Evolutionary conservation across 805 yeast species (phyloP), one percentile per base, ranked within the genome.

Genomic region (Clavispora carvajalis): DNA sequence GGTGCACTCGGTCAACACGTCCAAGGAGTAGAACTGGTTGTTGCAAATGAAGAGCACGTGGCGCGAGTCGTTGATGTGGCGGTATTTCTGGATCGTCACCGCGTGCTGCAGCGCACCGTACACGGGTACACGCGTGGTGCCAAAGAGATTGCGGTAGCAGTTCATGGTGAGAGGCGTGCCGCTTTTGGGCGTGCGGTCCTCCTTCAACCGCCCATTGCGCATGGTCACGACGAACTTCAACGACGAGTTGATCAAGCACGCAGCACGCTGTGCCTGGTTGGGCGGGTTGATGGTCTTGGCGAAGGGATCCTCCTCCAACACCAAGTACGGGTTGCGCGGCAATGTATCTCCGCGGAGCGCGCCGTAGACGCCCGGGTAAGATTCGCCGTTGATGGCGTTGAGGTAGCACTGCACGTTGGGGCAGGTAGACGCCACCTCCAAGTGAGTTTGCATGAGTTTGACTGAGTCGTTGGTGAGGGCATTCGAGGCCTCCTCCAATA

Each of bases 301-400:
- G 46, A 78, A 69, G 1, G 91, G 90, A 48, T 85, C 95, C 54
- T 83, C 83, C 47, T 83, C 88, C 13, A 85, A 59, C 9, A 85
- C 75, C 48, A 85, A 69, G 52, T 82, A 84, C 1, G 95, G 95
- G 55, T 84, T 85, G 45, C 91, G 67, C 5, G 95, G 95, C 33
- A 85, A 63, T 1, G 81, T 76, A 47, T 80, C 83, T 16, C 85
- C 84, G 37, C 80, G 67, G 22, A 79, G 63, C 40, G 78, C 83
- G 13, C 83, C 82, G 51, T 79, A 79, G 25, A 77, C 74, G 10
- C 79, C 79, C 0, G 85, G 77, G 25, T 79, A 72, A 7, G 63
- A 54, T 25, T 65, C 73, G 34, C 67, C 67, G 43, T 75, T 71
- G 33, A 77, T 67, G 9, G 73, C 71, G 49, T 80, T 80, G 39